Conservation (phyloP, 257 asterid species). For the Penstemon eatonii region DNA sequence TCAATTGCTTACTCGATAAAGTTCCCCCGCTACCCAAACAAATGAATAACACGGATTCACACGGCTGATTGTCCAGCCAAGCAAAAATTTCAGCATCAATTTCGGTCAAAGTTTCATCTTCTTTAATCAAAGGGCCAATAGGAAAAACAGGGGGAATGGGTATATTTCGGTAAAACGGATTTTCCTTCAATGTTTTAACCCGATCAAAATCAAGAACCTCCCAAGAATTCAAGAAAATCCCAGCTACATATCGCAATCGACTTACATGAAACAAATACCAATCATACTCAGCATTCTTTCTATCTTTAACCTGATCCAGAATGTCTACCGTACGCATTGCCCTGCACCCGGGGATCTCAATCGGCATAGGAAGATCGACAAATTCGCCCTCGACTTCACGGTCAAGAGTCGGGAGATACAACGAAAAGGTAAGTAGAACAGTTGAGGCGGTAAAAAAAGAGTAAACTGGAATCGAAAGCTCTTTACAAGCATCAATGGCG, state of each 20-base stretch:
- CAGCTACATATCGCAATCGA: slow-evolving; percentile 26
- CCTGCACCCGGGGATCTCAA: slow-evolving; percentile 41
- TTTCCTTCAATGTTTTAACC: slow-evolving; percentile 35
- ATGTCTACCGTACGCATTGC: slow-evolving; percentile 28
- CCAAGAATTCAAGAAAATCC: slow-evolving; percentile 45
- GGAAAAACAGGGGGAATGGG: slow-evolving; percentile 37
- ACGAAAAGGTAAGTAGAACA: slow-evolving; percentile 26
- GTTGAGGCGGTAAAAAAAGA: slow-evolving; percentile 42
- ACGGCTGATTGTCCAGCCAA: slow-evolving; percentile 48
- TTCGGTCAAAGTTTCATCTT: slow-evolving; percentile 17
- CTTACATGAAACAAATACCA: slow-evolving; percentile 38
- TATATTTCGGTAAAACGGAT: slow-evolving; percentile 29
- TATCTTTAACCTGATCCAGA: slow-evolving; percentile 33
- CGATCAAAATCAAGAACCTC: slow-evolving; percentile 40
- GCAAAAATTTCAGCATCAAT: slow-evolving; percentile 18
- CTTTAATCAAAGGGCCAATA: slow-evolving; percentile 43
- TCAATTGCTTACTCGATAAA: slow-evolving; percentile 37
- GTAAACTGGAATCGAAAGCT: slow-evolving; percentile 39
- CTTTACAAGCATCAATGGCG: slow-evolving; percentile 39
- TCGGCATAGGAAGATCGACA: slow-evolving; percentile 33
- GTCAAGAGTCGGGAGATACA: slow-evolving; percentile 43
- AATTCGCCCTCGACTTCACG: slow-evolving; percentile 38
- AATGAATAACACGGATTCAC: slow-evolving; percentile 42
- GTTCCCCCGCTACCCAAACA: slow-evolving; percentile 54
- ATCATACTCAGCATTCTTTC: slow-evolving; percentile 43